phyloP scores from a whole-genome alignment of 352 stramenopile species.

The Thraustochytrium sp. region DNA sequence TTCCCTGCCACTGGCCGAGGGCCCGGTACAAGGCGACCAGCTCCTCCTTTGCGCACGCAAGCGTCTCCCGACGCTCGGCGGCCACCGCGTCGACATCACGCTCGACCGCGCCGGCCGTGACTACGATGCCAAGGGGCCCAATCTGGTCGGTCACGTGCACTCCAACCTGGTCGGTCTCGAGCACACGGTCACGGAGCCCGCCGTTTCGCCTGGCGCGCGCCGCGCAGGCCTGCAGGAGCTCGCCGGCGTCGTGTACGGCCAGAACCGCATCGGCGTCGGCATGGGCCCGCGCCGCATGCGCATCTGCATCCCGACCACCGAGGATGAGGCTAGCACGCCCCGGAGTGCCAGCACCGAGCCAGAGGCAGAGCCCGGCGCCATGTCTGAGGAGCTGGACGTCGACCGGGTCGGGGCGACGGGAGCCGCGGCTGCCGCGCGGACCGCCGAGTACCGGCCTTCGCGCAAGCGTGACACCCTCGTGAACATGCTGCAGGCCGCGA shows the following conservation, averaged over 20 bases:
- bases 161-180: slow-evolving; percentile 16
- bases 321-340: no score
- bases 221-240: neutral
- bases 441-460: neutral
- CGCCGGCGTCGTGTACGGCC: neutral
- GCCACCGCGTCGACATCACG: neutral
- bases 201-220: neutral
- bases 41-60: slow-evolving; percentile 33
- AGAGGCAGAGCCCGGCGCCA: neutral
- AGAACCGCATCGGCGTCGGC: slow-evolving; percentile 22
- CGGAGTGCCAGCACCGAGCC: neutral
- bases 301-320: neutral
- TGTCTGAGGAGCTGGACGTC: no score
- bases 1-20: neutral
- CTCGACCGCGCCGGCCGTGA: slow-evolving; percentile 5
- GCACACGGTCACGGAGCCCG: slow-evolving; percentile 12
- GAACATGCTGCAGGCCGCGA: neutral
- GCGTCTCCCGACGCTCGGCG: neutral
- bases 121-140: slow-evolving; percentile 22
- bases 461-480: slow-evolving; percentile 28
- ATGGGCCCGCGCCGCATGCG: slow-evolving; percentile 24
- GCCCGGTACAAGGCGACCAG: neutral
- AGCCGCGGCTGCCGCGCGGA: no score
- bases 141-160: slow-evolving; percentile 41
- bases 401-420: no score